Percentiles rank a stretch among this genome's conserved stretches.
These are phyloP conservation scores for Colletotrichum limetticola DNA, from an alignment of 2,329 filamentous ascomycete genomes.

Conservation along the genomic window DNA sequence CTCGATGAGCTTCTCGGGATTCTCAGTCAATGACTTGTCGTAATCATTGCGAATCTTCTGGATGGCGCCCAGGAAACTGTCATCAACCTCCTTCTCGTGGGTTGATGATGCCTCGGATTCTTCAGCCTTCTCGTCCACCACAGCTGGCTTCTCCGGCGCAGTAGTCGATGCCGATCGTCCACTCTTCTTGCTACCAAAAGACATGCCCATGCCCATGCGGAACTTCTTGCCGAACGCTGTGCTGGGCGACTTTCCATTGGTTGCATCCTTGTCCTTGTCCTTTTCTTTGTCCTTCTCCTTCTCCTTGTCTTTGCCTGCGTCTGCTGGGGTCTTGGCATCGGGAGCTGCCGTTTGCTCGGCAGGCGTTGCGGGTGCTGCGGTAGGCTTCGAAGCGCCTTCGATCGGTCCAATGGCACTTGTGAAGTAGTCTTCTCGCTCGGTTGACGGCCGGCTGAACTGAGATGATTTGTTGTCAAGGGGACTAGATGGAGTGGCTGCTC, in stretches of 20 bases:
- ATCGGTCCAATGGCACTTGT: conserved; percentile 67
- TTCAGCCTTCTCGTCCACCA: conserved; percentile 81
- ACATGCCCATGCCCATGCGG: conserved; percentile 71
- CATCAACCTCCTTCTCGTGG: conserved; percentile 79
- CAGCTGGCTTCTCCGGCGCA: conserved; percentile 76
- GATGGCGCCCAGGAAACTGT: conserved; percentile 78
- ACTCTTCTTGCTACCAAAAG: conserved; percentile 87
- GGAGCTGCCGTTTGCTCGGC: conserved; percentile 62
- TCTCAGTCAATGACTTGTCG: conserved; percentile 71
- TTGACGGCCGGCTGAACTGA: conserved; percentile 69
- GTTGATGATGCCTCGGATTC: conserved; percentile 72
- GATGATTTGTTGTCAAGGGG: conserved; percentile 66
- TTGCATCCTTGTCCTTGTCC: conserved; percentile 55
- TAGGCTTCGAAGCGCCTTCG: conserved; percentile 57
- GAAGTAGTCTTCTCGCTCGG: conserved; percentile 82
- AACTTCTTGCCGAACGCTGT: conserved; percentile 87
- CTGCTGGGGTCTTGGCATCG: conserved; percentile 35
- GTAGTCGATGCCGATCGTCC: conserved; percentile 74
- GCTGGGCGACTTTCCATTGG: conserved; percentile 66
- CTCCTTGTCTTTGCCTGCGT: conserved; percentile 56
- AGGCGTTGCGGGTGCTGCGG: conserved; percentile 57
- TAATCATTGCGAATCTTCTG: conserved; percentile 80
- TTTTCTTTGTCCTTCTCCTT: conserved; percentile 56
- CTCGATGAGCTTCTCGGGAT: conserved; percentile 65
- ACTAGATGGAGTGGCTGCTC: conserved; percentile 52